Evolutionary conservation across 192 early-diverging fungal species (phyloP), one percentile per base, ranked within the genome.

Genomic region (Coemansia sp.): DNA sequence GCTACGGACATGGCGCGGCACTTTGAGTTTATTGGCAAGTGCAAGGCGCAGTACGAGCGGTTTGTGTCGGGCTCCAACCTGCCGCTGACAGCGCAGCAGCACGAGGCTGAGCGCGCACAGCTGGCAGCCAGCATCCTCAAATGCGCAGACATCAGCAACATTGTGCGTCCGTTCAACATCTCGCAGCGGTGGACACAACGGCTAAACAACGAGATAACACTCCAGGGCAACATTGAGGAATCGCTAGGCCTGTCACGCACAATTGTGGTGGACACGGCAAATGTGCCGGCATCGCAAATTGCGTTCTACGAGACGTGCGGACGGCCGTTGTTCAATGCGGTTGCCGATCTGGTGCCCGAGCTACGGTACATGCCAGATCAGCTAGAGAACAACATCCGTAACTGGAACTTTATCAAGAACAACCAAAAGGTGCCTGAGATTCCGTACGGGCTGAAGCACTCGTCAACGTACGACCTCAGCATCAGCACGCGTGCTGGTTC

Each of bases 1-100:
- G 90, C 91, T 1, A 93, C 91, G 0, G 91, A 93, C 64, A 93
- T 93, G 91, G 85, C 85, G 23, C 83, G 90, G 27, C 89, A 93
- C 62, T 86, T 85, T 68, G 89, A 91, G 56, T 93, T 90, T 71
- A 88, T 91, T 22, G 72, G 73, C 66, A 89, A 90, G 69, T 86
- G 89, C 75, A 85, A 84, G 47, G 86, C 86, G 8, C 85, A 87
- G 63, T 69, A 76, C 47, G 67, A 81, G 58, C 85, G 87, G 58
- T 75, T 89, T 38, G 63, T 74, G 61, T 57, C 71, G 10, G 76
- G 82, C 6, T 69, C 69, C 8, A 75, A 82, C 43, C 65, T 74
- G 22, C 75, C 81, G 10, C 65, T 72, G 37, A 82, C 79, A 0
- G 67, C 82, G 37, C 80, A 84, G 67, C 77, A 75, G 70, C 71